Conservation (phyloP, 78 protist species). For the Capsaspora owczarzaki region DNA sequence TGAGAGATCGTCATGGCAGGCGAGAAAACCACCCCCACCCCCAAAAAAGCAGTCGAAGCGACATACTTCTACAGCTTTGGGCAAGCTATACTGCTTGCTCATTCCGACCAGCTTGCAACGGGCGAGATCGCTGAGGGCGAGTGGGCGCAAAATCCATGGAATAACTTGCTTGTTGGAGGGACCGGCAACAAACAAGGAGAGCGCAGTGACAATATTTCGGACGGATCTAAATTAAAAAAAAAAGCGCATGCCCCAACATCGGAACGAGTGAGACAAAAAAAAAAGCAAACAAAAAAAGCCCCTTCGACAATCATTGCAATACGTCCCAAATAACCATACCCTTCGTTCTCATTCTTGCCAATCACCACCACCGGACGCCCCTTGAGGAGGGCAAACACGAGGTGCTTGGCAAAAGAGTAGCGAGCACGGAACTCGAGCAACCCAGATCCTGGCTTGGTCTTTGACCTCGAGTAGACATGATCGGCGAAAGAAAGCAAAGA, state of each 20-base stretch:
- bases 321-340: neutral
- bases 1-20: too few relatives aligned
- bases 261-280: neutral
- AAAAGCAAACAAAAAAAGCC: neutral
- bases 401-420: constrained; percentile 34
- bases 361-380: constrained; percentile 48
- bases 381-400: constrained; percentile 39
- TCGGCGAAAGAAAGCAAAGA: too few relatives aligned
- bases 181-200: constrained; percentile 37
- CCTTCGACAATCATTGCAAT: neutral
- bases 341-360: constrained; percentile 36
- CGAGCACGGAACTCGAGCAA: neutral
- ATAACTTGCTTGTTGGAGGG: neutral
- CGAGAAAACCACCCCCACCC: neutral
- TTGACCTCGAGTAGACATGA: neutral
- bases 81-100: constrained; percentile 15
- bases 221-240: neutral
- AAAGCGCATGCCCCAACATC: neutral
- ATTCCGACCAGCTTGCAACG: constrained; percentile 35
- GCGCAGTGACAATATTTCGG: constrained; percentile 19
- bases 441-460: neutral
- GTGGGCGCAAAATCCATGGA: neutral
- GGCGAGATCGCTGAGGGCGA: constrained; percentile 23
- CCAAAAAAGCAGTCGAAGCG: neutral
- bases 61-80: constrained; percentile 11